A percentile compares a stretch with the other conserved stretches of the same genome.
Conservation (phyloP, 2,329 filamentous ascomycete species). For the Colletotrichum gigasporum region DNA sequence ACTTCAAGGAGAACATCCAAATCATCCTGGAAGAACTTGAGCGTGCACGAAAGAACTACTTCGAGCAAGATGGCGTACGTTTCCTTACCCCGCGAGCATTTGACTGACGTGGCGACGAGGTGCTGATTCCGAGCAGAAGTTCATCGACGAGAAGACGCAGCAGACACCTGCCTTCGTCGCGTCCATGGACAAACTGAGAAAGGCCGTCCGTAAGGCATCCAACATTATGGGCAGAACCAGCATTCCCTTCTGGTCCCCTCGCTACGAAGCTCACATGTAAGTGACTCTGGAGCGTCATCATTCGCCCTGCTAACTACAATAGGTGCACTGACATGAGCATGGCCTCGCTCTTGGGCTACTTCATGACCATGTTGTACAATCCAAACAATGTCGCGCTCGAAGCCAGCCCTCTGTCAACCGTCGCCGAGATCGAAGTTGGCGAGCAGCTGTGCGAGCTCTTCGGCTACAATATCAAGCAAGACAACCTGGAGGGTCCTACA, state of each 20-base stretch:
- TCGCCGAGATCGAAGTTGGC: slow-evolving; percentile 54
- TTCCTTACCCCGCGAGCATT: neutral
- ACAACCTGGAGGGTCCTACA: slow-evolving; percentile 36
- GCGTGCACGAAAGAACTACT: slow-evolving; percentile 45
- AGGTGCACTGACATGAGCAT: slow-evolving; percentile 51
- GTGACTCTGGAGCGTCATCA: too few species aligned
- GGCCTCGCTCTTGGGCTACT: slow-evolving; percentile 54
- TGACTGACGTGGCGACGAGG: neutral
- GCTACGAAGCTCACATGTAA: slow-evolving; percentile 58
- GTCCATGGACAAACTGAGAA: slow-evolving; percentile 43
- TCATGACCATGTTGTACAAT: slow-evolving; percentile 60
- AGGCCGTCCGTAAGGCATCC: slow-evolving; percentile 45
- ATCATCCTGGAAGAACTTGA: slow-evolving; percentile 49
- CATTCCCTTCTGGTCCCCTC: slow-evolving; percentile 56
- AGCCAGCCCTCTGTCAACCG: slow-evolving; percentile 54
- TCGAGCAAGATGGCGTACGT: slow-evolving; percentile 46
- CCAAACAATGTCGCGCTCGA: slow-evolving; percentile 59
- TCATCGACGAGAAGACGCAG: slow-evolving; percentile 47
- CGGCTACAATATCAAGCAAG: slow-evolving; percentile 49
- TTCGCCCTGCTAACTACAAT: too few species aligned
- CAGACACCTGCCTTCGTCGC: slow-evolving; percentile 44
- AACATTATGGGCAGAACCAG: slow-evolving; percentile 51
- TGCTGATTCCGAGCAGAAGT: too few species aligned
- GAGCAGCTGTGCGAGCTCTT: slow-evolving; percentile 55
- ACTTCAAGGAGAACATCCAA: slow-evolving; percentile 49